phyloP scores from a whole-genome alignment of 495 filamentous ascomycete genomes.

The Neurospora sublineolata region DNA sequence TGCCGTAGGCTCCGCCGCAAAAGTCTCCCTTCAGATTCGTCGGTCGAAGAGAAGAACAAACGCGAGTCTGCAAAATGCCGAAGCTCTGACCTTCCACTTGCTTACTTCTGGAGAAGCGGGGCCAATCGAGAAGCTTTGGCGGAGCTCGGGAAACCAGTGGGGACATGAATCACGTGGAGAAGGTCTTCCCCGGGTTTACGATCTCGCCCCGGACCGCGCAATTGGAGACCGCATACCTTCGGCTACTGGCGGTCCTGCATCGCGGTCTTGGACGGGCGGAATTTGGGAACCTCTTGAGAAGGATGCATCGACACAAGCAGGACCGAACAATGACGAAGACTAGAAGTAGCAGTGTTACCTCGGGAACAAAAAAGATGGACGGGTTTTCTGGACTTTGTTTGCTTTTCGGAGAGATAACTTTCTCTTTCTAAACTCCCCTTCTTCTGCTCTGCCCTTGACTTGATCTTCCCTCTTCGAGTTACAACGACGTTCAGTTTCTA shows the following conservation, averaged over 20 bases:
- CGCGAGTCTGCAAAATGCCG: neutral
- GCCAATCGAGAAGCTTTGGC: neutral
- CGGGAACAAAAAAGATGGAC: neutral
- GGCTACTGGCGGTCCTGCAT: conserved; percentile 6
- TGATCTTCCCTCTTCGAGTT: neutral
- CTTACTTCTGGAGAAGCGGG: neutral
- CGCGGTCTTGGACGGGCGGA: conserved; percentile 4
- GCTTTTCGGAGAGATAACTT: neutral
- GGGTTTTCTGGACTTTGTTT: neutral
- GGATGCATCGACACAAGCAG: neutral
- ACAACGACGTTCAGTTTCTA: neutral
- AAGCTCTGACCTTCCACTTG: neutral
- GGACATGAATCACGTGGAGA: neutral
- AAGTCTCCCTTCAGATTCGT: neutral
- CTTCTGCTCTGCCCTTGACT: neutral
- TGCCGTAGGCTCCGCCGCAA: neutral
- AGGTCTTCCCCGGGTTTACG: neutral
- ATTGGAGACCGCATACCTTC: conserved; percentile 3
- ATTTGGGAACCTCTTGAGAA: conserved; percentile 3
- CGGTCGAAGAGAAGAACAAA: neutral
- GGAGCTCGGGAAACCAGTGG: neutral
- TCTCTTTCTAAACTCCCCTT: neutral
- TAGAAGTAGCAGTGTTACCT: neutral
- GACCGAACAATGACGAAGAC: neutral
- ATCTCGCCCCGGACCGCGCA: neutral